Base-by-base conservation (phyloP, 495 filamentous ascomycete genomes). In the Penicillium goetzii region DNA sequence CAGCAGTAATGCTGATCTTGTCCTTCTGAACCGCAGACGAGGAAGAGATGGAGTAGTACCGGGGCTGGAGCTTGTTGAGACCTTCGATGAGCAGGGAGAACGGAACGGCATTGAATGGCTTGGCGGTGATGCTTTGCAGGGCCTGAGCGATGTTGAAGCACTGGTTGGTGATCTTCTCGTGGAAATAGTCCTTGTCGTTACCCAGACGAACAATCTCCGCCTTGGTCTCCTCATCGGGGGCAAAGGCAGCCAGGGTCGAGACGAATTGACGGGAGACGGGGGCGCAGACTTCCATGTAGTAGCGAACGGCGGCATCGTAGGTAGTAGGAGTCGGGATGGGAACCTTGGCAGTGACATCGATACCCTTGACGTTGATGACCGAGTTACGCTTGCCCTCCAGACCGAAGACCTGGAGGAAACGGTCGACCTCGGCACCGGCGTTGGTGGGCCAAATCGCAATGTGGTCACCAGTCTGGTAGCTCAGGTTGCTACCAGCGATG, bases 11-110 rank as follows among this genome's bases (percentile, higher is more conserved):
- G 63, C 95, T 90, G 65, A 98, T 91, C 79, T 91, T 89, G 73
- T 96, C 88, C 76, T 95, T 93, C 63, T 99, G 93, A 41, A 96
- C 95, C 11, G 92, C 75, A 25, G 95, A 97, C 0, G 94, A 97
- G 0, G 96, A 98, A 25, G 95, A 99, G 75, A 99, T 99, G 26
- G 96, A 98, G 82, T 99, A 99, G 83, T 98, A 99, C 32, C 95
- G 92, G 10, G 96, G 93, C 72, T 98, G 95, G 50, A 99, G 86
- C 81, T 96, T 97, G 78, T 90, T 90, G 58, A 98, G 75, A 65
- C 92, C 90, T 81, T 99, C 95, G 64, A 98, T 95, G 64, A 98
- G 86, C 67, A 93, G 85, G 7, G 96, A 97, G 80, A 99, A 98
- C 17, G 95, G 96, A 50, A 97, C 86, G 50, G 85, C 87, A 23